Percentiles rank a stretch among this genome's conserved stretches.
Evolutionary conservation across 2,329 filamentous ascomycete genomes (phyloP).

Genomic region (Zasmidium angulare): DNA sequence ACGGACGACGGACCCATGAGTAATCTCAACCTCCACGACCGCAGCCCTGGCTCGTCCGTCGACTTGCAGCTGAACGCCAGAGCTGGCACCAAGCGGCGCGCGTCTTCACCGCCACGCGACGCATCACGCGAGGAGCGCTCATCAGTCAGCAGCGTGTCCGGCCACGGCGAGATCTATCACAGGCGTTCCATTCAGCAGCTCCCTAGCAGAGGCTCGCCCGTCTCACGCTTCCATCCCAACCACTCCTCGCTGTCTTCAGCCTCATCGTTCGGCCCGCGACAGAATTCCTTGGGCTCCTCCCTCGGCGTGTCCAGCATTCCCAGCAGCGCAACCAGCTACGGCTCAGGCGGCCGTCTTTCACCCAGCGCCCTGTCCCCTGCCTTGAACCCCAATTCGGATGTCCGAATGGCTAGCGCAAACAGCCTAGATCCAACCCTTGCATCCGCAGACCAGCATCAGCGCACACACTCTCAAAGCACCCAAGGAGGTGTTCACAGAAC

Average conservation of each 20-base stretch:
- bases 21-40: conserved; percentile 55
- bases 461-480: conserved; percentile 42
- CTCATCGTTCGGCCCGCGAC: conserved; percentile 61
- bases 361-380: conserved; percentile 60
- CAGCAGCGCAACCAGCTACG: conserved; percentile 66
- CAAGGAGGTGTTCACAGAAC: conserved; percentile 44
- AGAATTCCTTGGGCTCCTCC: conserved; percentile 63
- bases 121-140: conserved; percentile 48
- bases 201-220: conserved; percentile 55
- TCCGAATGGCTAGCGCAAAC: conserved; percentile 53
- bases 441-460: conserved; percentile 41
- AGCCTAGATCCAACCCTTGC: conserved; percentile 45
- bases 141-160: conserved; percentile 44
- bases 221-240: conserved; percentile 55
- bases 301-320: conserved; percentile 57
- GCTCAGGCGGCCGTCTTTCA: conserved; percentile 62
- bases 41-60: conserved; percentile 46
- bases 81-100: conserved; percentile 63
- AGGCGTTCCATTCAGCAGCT: conserved; percentile 57
- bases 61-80: conserved; percentile 42
- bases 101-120: conserved; percentile 63
- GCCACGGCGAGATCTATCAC: conserved; percentile 51
- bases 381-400: conserved; percentile 54
- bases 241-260: conserved; percentile 65
- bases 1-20: conserved; percentile 56